These are phyloP conservation scores for Penicillium nordicum DNA, from an alignment of 2,329 filamentous ascomycete genomes.

Conservation along the genomic window DNA sequence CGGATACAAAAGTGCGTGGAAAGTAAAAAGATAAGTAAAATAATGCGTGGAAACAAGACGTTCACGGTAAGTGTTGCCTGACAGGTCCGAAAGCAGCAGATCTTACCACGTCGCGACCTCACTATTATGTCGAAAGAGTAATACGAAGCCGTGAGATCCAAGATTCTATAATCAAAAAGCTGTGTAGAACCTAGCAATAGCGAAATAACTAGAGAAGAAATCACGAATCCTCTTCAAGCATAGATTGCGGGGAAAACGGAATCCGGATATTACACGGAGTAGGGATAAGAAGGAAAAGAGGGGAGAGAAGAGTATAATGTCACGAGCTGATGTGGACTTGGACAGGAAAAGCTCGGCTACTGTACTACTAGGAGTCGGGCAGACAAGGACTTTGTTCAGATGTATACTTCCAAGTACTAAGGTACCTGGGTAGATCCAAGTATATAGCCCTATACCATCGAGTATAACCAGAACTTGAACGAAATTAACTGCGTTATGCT, in stretches of 20 bases:
- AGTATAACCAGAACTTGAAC: not conserved
- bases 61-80: constrained; percentile 13
- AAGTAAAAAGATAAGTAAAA: not conserved
- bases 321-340: constrained; percentile 14
- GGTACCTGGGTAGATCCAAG: not conserved
- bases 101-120: not conserved
- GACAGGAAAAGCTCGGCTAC: not conserved
- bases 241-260: not conserved
- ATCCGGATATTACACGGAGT: not conserved
- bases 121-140: not conserved
- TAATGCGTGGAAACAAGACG: not conserved
- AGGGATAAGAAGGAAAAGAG: not conserved
- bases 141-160: not conserved
- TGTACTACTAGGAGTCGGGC: constrained; percentile 4
- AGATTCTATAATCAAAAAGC: not conserved
- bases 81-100: constrained; percentile 20
- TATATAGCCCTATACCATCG: not conserved
- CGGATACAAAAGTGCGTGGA: not conserved
- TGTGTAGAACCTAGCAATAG: not conserved
- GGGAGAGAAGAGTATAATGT: constrained; percentile 7
- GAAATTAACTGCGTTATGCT: not conserved
- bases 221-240: not conserved
- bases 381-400: not conserved
- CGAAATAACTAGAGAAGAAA: not conserved
- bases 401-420: not conserved